phyloP scores from a whole-genome alignment of 2,329 filamentous ascomycete genomes.

The Fusarium sp. region DNA sequence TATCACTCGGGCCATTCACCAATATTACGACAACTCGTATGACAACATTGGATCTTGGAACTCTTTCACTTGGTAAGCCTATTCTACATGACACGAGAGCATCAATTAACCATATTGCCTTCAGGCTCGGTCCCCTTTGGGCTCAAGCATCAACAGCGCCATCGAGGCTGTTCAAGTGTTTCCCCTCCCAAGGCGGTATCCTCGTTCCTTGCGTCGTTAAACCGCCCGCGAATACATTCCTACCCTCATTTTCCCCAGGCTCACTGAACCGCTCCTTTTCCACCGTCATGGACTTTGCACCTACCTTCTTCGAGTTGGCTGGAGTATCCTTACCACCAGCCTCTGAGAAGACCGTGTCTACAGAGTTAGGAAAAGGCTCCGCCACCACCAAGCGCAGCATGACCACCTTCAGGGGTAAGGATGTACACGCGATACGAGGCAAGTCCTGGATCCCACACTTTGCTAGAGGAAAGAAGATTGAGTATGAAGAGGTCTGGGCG shows the following conservation, averaged over 20 bases:
- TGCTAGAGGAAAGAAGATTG: not conserved
- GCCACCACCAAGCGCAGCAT: not conserved
- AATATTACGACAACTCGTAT: constrained; percentile 21
- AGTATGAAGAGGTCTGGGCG: not conserved
- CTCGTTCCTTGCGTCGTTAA: constrained; percentile 63
- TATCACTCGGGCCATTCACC: constrained; percentile 32
- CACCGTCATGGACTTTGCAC: not conserved
- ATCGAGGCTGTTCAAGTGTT: constrained; percentile 52
- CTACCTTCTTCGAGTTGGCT: not conserved
- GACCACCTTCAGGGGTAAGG: constrained; percentile 53
- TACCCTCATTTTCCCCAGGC: not conserved
- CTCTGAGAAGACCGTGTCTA: not conserved
- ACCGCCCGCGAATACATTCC: constrained; percentile 4
- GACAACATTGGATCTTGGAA: constrained; percentile 14
- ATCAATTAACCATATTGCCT: not conserved
- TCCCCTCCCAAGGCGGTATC: constrained; percentile 61
- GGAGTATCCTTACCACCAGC: not conserved
- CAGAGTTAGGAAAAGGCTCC: not conserved
- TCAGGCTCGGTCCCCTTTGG: not conserved
- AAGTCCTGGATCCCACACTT: constrained; percentile 26
- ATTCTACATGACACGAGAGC: not conserved
- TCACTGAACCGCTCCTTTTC: not conserved
- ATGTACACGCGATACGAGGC: constrained; percentile 64
- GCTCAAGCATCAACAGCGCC: constrained; percentile 52
- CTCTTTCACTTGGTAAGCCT: constrained; percentile 7